These are phyloP conservation scores for Fraxinus excelsior DNA, from an alignment of 257 asterid species.

Conservation along the genomic window DNA sequence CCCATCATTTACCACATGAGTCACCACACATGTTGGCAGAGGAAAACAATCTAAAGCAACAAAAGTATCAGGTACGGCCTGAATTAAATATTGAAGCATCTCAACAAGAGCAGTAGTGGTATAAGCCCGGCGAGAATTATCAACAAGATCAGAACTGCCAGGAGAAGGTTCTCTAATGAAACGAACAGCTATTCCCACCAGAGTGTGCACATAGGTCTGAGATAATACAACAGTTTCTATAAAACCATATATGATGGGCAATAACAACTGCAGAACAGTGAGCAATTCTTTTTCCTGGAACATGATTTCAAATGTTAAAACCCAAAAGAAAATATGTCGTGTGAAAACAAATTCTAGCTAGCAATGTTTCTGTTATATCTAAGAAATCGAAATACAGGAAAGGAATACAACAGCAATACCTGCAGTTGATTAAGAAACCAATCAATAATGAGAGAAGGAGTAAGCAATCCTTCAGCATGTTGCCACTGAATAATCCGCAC, in stretches of 20 bases:
- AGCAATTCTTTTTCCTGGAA: constrained; percentile 87
- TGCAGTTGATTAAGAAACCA: constrained; percentile 97
- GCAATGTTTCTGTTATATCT: background rate
- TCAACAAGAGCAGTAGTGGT: constrained; percentile 91
- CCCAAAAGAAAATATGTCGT: constrained; percentile 25
- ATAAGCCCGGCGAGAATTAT: constrained; percentile 91
- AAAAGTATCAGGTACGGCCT: constrained; percentile 93
- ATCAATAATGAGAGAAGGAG: constrained; percentile 86
- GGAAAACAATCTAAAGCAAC: constrained; percentile 94
- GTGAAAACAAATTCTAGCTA: background rate
- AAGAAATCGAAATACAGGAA: background rate
- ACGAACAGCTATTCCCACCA: constrained; percentile 70
- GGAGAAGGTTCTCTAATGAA: constrained; percentile 92
- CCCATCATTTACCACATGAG: constrained; percentile 67
- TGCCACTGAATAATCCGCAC: constrained; percentile 95
- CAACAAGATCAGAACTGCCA: constrained; percentile 96
- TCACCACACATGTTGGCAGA: constrained; percentile 63
- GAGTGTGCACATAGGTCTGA: constrained; percentile 80
- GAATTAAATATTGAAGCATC: constrained; percentile 89
- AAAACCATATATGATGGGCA: constrained; percentile 91
- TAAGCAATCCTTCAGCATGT: constrained; percentile 85
- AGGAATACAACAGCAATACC: constrained; percentile 48
- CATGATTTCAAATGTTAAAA: constrained; percentile 25
- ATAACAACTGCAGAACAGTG: constrained; percentile 79
- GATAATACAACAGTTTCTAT: constrained; percentile 83